Evolutionary conservation across 2,329 filamentous ascomycete genomes (phyloP).

Genomic region (Arthrobotrys sphaeroides): DNA sequence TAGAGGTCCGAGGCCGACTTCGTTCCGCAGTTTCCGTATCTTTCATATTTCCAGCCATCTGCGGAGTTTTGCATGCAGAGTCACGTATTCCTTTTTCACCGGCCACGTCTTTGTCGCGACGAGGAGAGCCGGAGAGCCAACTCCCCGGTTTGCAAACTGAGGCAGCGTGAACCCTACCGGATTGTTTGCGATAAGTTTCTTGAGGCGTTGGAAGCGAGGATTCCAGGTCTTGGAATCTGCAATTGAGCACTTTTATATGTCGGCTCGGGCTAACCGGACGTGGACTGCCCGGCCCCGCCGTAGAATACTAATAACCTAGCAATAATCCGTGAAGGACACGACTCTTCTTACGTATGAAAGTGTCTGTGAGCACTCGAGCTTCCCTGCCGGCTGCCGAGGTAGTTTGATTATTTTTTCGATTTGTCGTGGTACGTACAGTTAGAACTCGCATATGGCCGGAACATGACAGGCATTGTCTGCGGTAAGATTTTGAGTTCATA

Average conservation of each 20-base stretch:
- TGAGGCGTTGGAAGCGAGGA: constrained; percentile 6
- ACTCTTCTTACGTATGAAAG: constrained; percentile 7
- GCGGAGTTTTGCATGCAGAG: background rate
- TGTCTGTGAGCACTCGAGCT: background rate
- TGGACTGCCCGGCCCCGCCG: background rate
- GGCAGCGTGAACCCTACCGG: background rate
- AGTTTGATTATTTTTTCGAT: background rate
- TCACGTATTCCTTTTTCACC: background rate
- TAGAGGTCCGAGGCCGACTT: background rate
- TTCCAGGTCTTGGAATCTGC: constrained; percentile 11
- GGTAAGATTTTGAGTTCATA: constrained; percentile 1
- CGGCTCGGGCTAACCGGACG: background rate
- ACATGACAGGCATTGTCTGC: background rate
- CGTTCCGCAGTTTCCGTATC: background rate
- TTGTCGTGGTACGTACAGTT: too few species aligned
- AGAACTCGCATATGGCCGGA: background rate
- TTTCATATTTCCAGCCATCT: background rate
- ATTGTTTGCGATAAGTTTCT: background rate
- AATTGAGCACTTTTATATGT: constrained; percentile 3
- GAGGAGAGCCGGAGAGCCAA: background rate
- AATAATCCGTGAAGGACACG: background rate
- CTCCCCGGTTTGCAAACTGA: background rate
- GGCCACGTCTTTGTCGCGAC: background rate
- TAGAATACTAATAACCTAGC: background rate
- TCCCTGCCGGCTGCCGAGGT: constrained; percentile 8